Percentiles rank a stretch among this genome's conserved stretches.
phyloP scores from a whole-genome alignment of 2,329 filamentous ascomycete species.

The Xylariaceae sp. region DNA sequence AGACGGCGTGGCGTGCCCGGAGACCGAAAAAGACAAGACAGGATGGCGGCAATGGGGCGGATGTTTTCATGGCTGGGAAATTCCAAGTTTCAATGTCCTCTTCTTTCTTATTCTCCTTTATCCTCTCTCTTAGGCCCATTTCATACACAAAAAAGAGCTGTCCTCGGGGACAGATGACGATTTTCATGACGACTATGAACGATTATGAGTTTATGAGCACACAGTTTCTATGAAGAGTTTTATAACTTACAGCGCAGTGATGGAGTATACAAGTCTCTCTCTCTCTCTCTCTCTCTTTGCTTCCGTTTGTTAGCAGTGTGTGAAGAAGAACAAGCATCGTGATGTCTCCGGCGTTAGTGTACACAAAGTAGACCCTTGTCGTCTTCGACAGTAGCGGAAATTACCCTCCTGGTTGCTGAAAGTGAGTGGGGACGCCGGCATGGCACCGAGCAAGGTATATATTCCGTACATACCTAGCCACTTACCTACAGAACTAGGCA shows the following conservation, averaged over 20 bases:
- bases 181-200: conserved; percentile 24
- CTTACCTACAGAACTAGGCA: no score
- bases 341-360: background rate
- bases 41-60: conserved; percentile 6
- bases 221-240: conserved; percentile 23
- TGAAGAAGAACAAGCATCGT: background rate
- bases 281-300: background rate
- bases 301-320: background rate
- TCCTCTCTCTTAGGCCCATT: conserved; percentile 12
- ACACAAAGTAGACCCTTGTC: background rate
- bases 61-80: conserved; percentile 12
- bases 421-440: background rate
- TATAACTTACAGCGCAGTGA: conserved; percentile 11
- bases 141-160: conserved; percentile 21
- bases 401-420: background rate
- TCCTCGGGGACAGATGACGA: conserved; percentile 30
- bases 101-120: conserved; percentile 1
- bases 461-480: no score
- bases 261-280: conserved; percentile 13
- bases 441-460: no score
- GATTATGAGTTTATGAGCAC: conserved; percentile 28
- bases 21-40: conserved; percentile 7
- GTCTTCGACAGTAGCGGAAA: background rate
- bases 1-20: background rate
- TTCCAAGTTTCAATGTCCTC: conserved; percentile 6